Base-by-base conservation (phyloP, 176 grass and related monocot species). In the Canna indica region DNA sequence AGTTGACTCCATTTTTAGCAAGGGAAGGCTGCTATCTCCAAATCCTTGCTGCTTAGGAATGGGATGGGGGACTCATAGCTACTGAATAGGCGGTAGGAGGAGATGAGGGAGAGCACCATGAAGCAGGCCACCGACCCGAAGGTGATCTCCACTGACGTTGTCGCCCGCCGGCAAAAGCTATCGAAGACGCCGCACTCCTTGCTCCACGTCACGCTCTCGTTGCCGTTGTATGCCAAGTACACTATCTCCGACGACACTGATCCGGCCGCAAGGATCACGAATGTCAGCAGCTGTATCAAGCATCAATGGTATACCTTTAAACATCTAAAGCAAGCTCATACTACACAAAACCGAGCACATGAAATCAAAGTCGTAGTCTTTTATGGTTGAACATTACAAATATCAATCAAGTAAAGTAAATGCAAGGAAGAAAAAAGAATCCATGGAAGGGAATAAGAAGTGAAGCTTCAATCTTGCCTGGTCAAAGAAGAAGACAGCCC, bases 81-180 rank as follows among this genome's bases (percentile, higher is more conserved):
- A 84, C 89, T 99, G 68, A 99, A 93, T 48, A 99, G 89, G 41
- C 89, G 89, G 75, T 90, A 99, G 30, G 89, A 99, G 59, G 88
- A 92, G 77, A 99, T 35, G 65, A 99, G 77, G 24, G 94, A 99
- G 69, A 99, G 94, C 59, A 90, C 50, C 35, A 93, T 75, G 64
- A 84, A 99, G 76, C 94, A 99, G 26, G 68, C 33, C 8, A 90
- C 86, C 16, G 89, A 79, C 29, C 54, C 82, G 38, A 99, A 99
- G 76, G 94, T 93, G 80, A 99, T 93, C 48, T 65, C 84, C 1
- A 93, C 82, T 0, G 94, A 99, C 14, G 79, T 83, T 11, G 81
- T 80, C 2, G 94, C 94, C 64, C 78, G 83, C 28, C 48, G 34
- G 84, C 89, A 93, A 84, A 99, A 99, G 36, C 73, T 73, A 13